Base-by-base conservation (phyloP, 257 asterid genomes). In the Scutellaria galericulata region DNA sequence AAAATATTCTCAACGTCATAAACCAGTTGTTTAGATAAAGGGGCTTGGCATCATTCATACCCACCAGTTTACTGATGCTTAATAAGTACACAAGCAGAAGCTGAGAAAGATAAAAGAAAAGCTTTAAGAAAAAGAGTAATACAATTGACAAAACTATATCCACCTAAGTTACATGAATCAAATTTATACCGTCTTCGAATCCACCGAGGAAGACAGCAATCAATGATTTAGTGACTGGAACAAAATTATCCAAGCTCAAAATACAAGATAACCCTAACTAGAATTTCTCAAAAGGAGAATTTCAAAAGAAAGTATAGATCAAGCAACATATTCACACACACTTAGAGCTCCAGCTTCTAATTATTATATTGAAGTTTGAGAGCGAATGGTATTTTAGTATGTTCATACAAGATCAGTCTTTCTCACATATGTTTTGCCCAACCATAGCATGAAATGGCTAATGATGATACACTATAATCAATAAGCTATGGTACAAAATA, bases 271-370 rank as follows among this genome's bases (percentile, higher is more conserved):
- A 42, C 44, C n/a, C 70, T 58, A 42, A 40, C 46, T 58, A 13
- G 14, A 57, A 58, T 7, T 56, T 45, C 67, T 54, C 64, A 61
- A 20, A 7, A 14, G 12, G 18, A 63, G 41, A 48, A 14, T n/a
- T 37, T 35, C 11, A 41, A 24, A 45, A 22, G 40, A 55, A 48
- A 37, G 63, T 57, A 39, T 2, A 2, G 20, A 77, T 44, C 57
- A 46, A 51, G 52, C 11, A 15, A 48, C 46, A 37, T 5, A 59
- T 72, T 59, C 74, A 66, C 11, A 51, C 11, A 51, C 50, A 59
- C 50, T 42, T 41, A 15, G 70, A 71, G 47, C 61, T 72, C 46
- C 62, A 27, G 42, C 20, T 58, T 42, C 75, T 46, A 22, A 71
- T 35, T 37, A 35, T 7, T 57, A 35, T 46, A 64, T 20, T 7